Conservation (phyloP, 441 rosid genomes). For the Euphorbia corollata region DNA sequence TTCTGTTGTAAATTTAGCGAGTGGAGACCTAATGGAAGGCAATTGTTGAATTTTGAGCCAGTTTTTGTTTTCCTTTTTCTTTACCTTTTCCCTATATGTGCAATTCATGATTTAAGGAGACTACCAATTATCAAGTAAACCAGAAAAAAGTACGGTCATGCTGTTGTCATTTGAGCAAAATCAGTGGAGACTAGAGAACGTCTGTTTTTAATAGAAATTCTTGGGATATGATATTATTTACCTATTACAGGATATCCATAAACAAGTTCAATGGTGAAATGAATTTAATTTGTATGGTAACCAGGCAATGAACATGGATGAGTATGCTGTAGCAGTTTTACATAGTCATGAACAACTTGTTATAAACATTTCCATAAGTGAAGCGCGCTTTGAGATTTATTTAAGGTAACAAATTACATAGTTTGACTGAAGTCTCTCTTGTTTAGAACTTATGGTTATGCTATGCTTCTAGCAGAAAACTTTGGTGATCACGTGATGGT, state of each 20-base stretch:
- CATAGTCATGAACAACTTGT: not conserved
- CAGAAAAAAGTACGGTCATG: not conserved
- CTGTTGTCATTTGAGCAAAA: not conserved
- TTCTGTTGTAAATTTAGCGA: not conserved
- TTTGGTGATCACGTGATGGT: not conserved
- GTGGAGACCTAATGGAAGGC: not conserved
- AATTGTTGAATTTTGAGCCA: not conserved
- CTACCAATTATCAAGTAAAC: not conserved
- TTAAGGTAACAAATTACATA: not conserved
- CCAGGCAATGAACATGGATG: not conserved
- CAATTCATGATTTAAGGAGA: not conserved
- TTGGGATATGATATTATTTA: not conserved
- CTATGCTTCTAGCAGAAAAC: not conserved
- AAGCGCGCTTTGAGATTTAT: not conserved
- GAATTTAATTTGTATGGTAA: not conserved
- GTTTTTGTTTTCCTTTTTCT: not conserved
- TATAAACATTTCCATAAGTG: not conserved
- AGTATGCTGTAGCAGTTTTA: not conserved
- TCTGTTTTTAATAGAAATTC: too few relatives aligned
- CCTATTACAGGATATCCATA: not conserved
- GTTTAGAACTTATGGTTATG: not conserved
- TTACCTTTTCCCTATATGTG: not conserved
- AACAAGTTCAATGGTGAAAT: not conserved
- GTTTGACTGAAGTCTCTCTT: not conserved
- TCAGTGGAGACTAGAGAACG: not conserved